Percentiles rank a stretch among this genome's conserved stretches.
These are phyloP conservation scores for Bruguiera hainesii DNA, from an alignment of 441 rosid genomes.

Conservation along the genomic window DNA sequence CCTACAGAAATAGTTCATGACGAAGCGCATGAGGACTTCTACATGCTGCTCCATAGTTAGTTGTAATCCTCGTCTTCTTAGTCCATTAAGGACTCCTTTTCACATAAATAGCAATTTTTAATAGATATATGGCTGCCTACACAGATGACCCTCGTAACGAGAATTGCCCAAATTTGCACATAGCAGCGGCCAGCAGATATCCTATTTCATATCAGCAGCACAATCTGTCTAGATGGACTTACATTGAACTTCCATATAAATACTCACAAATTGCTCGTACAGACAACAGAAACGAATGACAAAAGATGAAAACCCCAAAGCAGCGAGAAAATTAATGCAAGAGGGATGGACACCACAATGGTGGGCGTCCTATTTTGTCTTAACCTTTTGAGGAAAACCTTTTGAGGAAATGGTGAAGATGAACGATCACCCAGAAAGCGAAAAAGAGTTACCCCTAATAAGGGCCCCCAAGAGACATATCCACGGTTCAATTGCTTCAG, in stretches of 20 bases:
- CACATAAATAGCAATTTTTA: too few species aligned
- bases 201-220: neutral
- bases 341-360: neutral
- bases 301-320: neutral
- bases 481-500: conserved; percentile 83
- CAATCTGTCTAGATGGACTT: neutral
- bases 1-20: conserved; percentile 19
- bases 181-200: too few species aligned
- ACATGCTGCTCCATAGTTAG: too few species aligned
- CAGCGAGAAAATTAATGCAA: neutral
- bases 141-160: too few species aligned
- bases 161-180: too few species aligned
- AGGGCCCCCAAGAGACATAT: conserved; percentile 86
- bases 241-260: neutral
- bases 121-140: too few species aligned
- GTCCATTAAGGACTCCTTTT: too few species aligned
- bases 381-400: conserved; percentile 89
- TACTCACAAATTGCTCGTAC: neutral
- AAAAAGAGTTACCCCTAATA: conserved; percentile 81
- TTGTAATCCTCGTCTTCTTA: too few species aligned
- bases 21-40: neutral
- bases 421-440: conserved; percentile 90
- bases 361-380: conserved; percentile 8
- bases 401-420: conserved; percentile 87
- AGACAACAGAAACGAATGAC: neutral